Conservation (phyloP, 177 flowering plant species). For the Vitis hybrid region DNA sequence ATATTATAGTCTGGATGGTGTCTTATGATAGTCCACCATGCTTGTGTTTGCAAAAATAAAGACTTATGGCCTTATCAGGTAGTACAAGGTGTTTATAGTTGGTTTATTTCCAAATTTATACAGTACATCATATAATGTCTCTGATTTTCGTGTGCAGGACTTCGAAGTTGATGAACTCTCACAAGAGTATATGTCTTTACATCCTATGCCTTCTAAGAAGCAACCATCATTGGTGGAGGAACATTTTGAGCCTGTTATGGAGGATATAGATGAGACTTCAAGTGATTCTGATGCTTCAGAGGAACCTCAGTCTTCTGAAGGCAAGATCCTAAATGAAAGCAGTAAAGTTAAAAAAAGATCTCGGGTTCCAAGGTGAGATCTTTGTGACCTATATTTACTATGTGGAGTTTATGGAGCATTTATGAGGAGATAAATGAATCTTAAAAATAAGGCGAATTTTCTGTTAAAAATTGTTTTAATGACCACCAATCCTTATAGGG, state of each 20-base stretch:
- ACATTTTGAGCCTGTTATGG: conserved; percentile 76
- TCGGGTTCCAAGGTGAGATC: conserved; percentile 60
- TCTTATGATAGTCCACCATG: background rate
- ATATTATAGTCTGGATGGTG: background rate
- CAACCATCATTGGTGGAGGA: conserved; percentile 70
- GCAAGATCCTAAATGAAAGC: conserved; percentile 28
- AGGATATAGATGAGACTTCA: conserved; percentile 40
- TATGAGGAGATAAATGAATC: background rate
- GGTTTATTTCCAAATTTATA: background rate
- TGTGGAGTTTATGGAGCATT: background rate
- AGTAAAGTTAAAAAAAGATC: conserved; percentile 28
- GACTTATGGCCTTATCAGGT: background rate
- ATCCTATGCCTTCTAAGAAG: conserved; percentile 63
- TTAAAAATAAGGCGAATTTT: no score
- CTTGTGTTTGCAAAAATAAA: background rate
- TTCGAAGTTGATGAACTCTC: conserved; percentile 74
- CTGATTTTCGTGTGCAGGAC: conserved; percentile 43
- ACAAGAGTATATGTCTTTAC: conserved; percentile 61
- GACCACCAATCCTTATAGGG: no score
- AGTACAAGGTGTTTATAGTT: background rate
- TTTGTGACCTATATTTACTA: background rate
- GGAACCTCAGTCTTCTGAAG: conserved; percentile 47
- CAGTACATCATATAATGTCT: background rate
- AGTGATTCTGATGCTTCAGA: conserved; percentile 62
- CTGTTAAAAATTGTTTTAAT: no score